Evolutionary conservation across 2,329 filamentous ascomycete species (phyloP).

Genomic region (Aaosphaeria pasadenensis): DNA sequence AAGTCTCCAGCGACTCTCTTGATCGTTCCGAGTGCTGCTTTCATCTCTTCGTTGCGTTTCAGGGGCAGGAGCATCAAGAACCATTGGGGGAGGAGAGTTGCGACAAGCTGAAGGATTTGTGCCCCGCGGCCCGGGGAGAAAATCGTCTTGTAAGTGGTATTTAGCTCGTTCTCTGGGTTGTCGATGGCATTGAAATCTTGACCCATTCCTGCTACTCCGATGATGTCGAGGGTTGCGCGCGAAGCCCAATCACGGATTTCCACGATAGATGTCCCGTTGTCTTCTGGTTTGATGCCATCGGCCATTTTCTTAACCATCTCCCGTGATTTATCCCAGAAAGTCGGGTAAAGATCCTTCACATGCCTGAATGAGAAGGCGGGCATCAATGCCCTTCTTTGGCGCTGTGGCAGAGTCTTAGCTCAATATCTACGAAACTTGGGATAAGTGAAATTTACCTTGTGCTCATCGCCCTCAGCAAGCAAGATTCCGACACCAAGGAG

Average conservation of each 20-base stretch:
- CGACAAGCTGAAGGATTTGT: slow-evolving; percentile 56
- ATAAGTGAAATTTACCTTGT: slow-evolving; percentile 55
- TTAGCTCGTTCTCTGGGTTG: slow-evolving; percentile 52
- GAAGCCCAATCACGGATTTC: slow-evolving; percentile 47
- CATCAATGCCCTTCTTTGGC: slow-evolving; percentile 48
- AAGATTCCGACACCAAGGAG: slow-evolving; percentile 71
- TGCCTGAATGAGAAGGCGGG: slow-evolving; percentile 51
- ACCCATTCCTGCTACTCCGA: slow-evolving; percentile 56
- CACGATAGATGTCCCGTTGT: slow-evolving; percentile 22
- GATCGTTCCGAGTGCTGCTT: slow-evolving; percentile 33
- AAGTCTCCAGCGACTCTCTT: slow-evolving; percentile 65
- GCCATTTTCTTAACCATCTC: slow-evolving; percentile 41
- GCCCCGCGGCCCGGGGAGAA: slow-evolving; percentile 50
- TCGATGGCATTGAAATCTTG: slow-evolving; percentile 54
- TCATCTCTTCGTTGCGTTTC: slow-evolving; percentile 57
- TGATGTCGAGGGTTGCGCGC: slow-evolving; percentile 57
- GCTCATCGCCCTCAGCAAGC: slow-evolving; percentile 85
- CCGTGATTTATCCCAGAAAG: slow-evolving; percentile 48
- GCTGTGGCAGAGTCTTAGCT: slow-evolving; percentile 14
- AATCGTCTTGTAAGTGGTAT: slow-evolving; percentile 50
- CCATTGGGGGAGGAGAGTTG: slow-evolving; percentile 61
- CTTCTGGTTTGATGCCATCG: not conserved
- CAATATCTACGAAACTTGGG: not conserved
- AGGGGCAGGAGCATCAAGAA: slow-evolving; percentile 65
- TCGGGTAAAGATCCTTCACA: slow-evolving; percentile 48